Percentiles rank a stretch among this genome's conserved stretches.
Evolutionary conservation across 1,284 basidiomycete genomes (phyloP).

Genomic region (Gomphus bonarii): DNA sequence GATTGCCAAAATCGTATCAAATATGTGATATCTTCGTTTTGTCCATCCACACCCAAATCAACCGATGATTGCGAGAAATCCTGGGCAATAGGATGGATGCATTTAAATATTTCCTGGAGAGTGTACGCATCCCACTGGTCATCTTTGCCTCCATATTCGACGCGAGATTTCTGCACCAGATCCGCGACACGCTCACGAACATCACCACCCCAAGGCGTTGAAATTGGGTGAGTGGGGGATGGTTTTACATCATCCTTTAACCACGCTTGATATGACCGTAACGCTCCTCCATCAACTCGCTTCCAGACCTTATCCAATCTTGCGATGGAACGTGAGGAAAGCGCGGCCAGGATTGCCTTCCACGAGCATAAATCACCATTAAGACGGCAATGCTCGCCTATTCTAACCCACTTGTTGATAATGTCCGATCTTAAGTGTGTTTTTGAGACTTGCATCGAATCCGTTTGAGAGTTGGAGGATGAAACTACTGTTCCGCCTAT

Average conservation of each 20-base stretch:
- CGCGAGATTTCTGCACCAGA: slow-evolving; percentile 1
- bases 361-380: slow-evolving; percentile 69
- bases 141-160: slow-evolving; percentile 18
- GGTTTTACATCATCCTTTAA: slow-evolving; percentile 34
- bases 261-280: slow-evolving; percentile 57
- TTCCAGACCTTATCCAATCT: slow-evolving; percentile 70
- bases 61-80: neutral
- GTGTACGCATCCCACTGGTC: slow-evolving; percentile 36
- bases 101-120: slow-evolving; percentile 31
- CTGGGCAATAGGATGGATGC: neutral
- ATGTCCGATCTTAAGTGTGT: slow-evolving; percentile 62
- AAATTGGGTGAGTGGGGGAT: slow-evolving; percentile 30
- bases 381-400: slow-evolving; percentile 58
- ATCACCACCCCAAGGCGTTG: slow-evolving; percentile 64
- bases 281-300: slow-evolving; percentile 47
- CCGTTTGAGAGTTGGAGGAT: slow-evolving; percentile 5
- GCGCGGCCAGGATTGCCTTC: slow-evolving; percentile 54
- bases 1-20: slow-evolving; percentile 14
- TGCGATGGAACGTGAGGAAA: slow-evolving; percentile 63
- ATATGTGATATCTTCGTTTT: slow-evolving; percentile 7
- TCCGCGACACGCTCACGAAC: slow-evolving; percentile 26
- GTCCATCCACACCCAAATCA: neutral
- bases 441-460: slow-evolving; percentile 17
- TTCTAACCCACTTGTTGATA: slow-evolving; percentile 56
- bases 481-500: neutral